phyloP scores from a whole-genome alignment of 2,329 filamentous ascomycete species.

The Alternaria viburni region DNA sequence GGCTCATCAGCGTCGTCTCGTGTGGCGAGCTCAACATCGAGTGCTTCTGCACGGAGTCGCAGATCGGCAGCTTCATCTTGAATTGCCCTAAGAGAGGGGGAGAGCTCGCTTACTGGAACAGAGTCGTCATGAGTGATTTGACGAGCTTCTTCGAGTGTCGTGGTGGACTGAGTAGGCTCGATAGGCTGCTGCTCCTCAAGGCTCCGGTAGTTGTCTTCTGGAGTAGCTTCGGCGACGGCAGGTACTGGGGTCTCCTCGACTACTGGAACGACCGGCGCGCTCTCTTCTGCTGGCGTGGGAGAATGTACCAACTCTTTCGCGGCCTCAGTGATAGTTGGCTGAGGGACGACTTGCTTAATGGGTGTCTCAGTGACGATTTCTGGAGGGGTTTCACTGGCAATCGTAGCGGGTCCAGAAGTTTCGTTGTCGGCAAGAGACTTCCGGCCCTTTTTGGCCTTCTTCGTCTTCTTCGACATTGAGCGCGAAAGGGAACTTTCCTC shows the following conservation, averaged over 20 bases:
- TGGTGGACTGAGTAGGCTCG: not conserved
- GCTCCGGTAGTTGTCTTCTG: constrained; percentile 1
- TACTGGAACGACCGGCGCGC: not conserved
- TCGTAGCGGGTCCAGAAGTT: not conserved
- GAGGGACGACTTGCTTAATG: not conserved
- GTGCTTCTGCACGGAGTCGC: constrained; percentile 34
- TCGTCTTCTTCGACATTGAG: constrained; percentile 37
- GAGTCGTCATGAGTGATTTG: not conserved
- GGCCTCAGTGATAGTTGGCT: not conserved
- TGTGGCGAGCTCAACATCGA: constrained; percentile 26
- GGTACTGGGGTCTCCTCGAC: not conserved
- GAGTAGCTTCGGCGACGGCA: not conserved
- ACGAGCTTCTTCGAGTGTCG: not conserved
- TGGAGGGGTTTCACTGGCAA: constrained; percentile 2
- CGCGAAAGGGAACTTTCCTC: constrained; percentile 15
- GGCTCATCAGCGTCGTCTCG: constrained; percentile 15
- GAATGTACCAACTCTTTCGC: constrained; percentile 1
- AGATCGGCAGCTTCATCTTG: constrained; percentile 37
- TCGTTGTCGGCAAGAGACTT: constrained; percentile 10
- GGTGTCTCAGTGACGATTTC: constrained; percentile 1
- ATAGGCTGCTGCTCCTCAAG: constrained; percentile 1
- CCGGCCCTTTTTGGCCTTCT: constrained; percentile 28
- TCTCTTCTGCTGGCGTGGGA: not conserved
- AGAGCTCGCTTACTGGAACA: constrained; percentile 14
- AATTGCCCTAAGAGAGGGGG: constrained; percentile 32